These are phyloP conservation scores for Zea luxurians DNA, from an alignment of 176 grass and related monocot genomes.

Conservation along the genomic window DNA sequence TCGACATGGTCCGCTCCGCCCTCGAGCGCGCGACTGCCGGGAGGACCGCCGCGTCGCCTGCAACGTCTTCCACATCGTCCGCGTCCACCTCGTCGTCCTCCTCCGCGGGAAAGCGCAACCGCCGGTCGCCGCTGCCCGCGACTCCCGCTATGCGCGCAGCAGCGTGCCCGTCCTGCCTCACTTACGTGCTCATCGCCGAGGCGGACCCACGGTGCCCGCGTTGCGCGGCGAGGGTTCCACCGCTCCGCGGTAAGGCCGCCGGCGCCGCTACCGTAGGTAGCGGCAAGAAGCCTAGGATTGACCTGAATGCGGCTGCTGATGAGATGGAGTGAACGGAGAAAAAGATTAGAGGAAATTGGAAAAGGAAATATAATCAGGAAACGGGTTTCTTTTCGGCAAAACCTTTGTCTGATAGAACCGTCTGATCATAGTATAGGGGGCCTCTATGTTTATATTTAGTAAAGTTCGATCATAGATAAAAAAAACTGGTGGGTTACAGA, in stretches of 20 bases:
- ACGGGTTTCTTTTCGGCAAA: background rate
- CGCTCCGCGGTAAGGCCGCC: slow-evolving; percentile 8
- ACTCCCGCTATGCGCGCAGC: slow-evolving; percentile 36
- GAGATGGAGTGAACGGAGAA: slow-evolving; percentile 40
- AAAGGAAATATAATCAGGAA: background rate
- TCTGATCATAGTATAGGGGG: background rate
- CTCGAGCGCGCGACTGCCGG: slow-evolving; percentile 40
- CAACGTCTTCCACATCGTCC: slow-evolving; percentile 4
- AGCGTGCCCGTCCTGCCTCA: slow-evolving; percentile 67
- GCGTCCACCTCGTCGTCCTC: slow-evolving; percentile 49
- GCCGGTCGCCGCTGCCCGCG: slow-evolving; percentile 11
- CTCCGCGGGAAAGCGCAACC: slow-evolving; percentile 43
- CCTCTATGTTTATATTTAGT: slow-evolving; percentile 12
- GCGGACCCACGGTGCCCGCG: slow-evolving; percentile 59
- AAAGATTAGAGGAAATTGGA: background rate
- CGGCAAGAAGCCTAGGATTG: slow-evolving; percentile 57
- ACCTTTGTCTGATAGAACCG: slow-evolving; percentile 19
- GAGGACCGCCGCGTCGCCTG: background rate
- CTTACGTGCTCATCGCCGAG: slow-evolving; percentile 63
- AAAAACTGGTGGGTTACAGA: slow-evolving; percentile 23
- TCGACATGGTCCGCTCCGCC: slow-evolving; percentile 60
- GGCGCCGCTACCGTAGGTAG: background rate
- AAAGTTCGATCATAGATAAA: slow-evolving; percentile 12
- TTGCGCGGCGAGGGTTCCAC: slow-evolving; percentile 47
- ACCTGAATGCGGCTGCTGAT: slow-evolving; percentile 54